A percentile compares a stretch with the other conserved stretches of the same genome.
These are phyloP conservation scores for Sporothrix curviconia DNA, from an alignment of 2,329 filamentous ascomycete genomes.

Conservation along the genomic window DNA sequence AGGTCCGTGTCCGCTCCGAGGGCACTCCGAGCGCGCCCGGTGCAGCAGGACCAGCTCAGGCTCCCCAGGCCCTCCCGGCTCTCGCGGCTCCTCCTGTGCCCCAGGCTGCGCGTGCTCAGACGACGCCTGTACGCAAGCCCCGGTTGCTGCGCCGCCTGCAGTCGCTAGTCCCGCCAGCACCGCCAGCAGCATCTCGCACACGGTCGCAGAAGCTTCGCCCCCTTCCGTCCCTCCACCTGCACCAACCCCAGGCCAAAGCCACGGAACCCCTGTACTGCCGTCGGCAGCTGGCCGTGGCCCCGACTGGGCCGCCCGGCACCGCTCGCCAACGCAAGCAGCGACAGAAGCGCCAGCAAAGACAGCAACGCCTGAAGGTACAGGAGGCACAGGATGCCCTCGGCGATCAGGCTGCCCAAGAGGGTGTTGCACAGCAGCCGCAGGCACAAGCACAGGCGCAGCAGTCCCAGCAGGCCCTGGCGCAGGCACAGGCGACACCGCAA, in stretches of 20 bases:
- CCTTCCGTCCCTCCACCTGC: too few species aligned
- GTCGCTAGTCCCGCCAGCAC: too few species aligned
- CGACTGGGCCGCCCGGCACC: slow-evolving; percentile 16
- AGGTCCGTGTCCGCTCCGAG: slow-evolving; percentile 41
- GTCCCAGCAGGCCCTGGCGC: neutral
- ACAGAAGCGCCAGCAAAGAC: slow-evolving; percentile 19
- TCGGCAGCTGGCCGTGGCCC: neutral
- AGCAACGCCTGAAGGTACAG: slow-evolving; percentile 18
- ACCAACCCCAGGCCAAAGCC: neutral
- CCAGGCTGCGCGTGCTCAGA: too few species aligned
- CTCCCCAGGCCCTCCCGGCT: too few species aligned
- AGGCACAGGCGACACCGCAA: neutral
- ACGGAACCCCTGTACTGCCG: neutral
- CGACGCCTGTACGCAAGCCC: too few species aligned
- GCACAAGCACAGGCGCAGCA: slow-evolving; percentile 4
- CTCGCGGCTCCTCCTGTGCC: too few species aligned
- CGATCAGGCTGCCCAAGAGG: slow-evolving; percentile 1
- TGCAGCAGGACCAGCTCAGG: neutral
- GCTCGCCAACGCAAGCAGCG: slow-evolving; percentile 20
- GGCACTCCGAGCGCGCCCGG: neutral
- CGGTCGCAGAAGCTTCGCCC: too few species aligned
- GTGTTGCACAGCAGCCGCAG: slow-evolving; percentile 3
- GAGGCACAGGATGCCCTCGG: slow-evolving; percentile 11
- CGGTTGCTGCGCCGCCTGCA: too few species aligned
- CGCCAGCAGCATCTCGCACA: too few species aligned